phyloP scores from a whole-genome alignment of 2,329 filamentous ascomycete species.

The Xylaria sp. region DNA sequence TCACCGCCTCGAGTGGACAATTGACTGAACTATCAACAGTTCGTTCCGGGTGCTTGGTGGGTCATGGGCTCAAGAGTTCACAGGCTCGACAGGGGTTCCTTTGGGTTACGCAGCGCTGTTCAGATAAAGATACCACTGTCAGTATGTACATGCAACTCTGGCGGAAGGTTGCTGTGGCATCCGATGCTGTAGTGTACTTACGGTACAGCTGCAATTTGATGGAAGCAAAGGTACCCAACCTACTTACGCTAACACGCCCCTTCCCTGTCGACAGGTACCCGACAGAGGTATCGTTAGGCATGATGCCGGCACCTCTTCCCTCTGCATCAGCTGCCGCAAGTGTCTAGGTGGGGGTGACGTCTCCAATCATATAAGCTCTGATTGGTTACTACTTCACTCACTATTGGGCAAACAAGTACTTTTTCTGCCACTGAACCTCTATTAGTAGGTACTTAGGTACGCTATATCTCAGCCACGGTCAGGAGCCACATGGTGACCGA shows the following conservation, averaged over 20 bases:
- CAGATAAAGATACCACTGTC: neutral
- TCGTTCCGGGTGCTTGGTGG: constrained; percentile 16
- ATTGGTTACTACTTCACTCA: neutral
- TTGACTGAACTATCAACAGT: constrained; percentile 5
- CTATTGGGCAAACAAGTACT: constrained; percentile 8
- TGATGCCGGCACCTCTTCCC: constrained; percentile 23
- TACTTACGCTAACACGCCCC: neutral
- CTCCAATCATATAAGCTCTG: neutral
- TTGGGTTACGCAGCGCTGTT: too few relatives aligned
- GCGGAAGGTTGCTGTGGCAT: neutral
- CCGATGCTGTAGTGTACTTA: neutral
- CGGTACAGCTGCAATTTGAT: neutral
- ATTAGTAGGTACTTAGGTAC: neutral
- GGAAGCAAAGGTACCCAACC: neutral
- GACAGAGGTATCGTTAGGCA: neutral
- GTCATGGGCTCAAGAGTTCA: constrained; percentile 13
- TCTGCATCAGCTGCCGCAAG: constrained; percentile 32
- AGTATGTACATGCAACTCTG: neutral
- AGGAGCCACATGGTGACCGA: constrained; percentile 29
- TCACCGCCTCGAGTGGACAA: too few relatives aligned
- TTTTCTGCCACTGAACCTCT: neutral
- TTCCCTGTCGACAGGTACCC: neutral
- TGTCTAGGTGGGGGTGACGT: neutral
- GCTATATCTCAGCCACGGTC: constrained; percentile 24
- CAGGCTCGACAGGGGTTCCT: too few relatives aligned